Percentiles rank a stretch among this genome's conserved stretches.
Conservation (phyloP, 2,329 filamentous ascomycete species). For the Neofusicoccum parvum region DNA sequence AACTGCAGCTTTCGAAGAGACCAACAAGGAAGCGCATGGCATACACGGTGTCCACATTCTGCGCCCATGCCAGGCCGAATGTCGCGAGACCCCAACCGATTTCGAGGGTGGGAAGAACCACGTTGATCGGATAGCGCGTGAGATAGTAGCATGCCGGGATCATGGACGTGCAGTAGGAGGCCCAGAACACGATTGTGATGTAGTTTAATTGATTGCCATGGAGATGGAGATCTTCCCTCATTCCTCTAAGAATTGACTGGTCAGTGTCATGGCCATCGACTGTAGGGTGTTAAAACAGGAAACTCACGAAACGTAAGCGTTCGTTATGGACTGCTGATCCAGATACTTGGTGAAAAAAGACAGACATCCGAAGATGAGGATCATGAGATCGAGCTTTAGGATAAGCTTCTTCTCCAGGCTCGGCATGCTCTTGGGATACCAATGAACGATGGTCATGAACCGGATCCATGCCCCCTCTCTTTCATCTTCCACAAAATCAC, state of each 20-base stretch:
- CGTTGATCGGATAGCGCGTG: slow-evolving; percentile 32
- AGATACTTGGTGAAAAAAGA: slow-evolving; percentile 47
- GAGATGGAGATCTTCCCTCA: slow-evolving; percentile 24
- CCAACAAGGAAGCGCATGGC: slow-evolving; percentile 44
- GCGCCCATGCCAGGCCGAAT: slow-evolving; percentile 29
- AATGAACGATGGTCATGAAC: slow-evolving; percentile 25
- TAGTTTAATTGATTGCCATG: slow-evolving; percentile 25
- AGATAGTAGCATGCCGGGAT: slow-evolving; percentile 45
- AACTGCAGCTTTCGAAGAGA: slow-evolving; percentile 34
- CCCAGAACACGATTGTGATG: slow-evolving; percentile 33
- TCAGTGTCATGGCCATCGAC: background rate
- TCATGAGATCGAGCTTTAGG: slow-evolving; percentile 42
- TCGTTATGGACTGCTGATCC: slow-evolving; percentile 28
- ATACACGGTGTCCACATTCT: slow-evolving; percentile 20
- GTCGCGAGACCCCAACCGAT: slow-evolving; percentile 30
- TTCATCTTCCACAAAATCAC: background rate
- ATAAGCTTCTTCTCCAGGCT: slow-evolving; percentile 38
- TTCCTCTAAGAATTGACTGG: slow-evolving; percentile 13
- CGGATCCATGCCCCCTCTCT: slow-evolving; percentile 23
- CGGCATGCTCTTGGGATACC: slow-evolving; percentile 39
- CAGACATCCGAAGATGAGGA: slow-evolving; percentile 43
- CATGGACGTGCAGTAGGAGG: slow-evolving; percentile 45
- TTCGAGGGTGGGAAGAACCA: slow-evolving; percentile 28
- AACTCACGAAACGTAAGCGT: slow-evolving; percentile 24
- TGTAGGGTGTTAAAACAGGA: background rate